Evolutionary conservation across 768 basidiomycete genomes (phyloP), one percentile per base, ranked within the genome.

Genomic region (Mycena latifolia): DNA sequence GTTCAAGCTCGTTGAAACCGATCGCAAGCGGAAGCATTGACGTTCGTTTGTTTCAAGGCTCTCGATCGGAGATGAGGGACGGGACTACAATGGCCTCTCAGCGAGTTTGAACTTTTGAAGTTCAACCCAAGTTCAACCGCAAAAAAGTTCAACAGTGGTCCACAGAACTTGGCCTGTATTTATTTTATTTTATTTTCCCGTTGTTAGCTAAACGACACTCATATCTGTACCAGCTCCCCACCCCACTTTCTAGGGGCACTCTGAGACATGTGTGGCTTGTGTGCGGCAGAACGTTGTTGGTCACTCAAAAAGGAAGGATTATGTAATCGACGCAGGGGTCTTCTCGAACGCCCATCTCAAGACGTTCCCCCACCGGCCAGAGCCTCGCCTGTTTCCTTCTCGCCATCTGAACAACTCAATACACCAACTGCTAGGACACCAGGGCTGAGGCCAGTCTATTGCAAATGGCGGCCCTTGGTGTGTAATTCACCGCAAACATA

Each of bases 381-480:
- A 33, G 52, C 22, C 18, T 37, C 51, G 5, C 20, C 12, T 28
- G 18, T 12, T 12, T 45, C 50, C 59, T 33, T 25, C 59, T 39
- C 57, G 33, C 47, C 47, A 27, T 46, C 22, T 24, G 24, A n/a
- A 20, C 37, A 45, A 4, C 29, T 39, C 43, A 54, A 24, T 12
- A 8, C 31, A 33, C 24, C 33, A 18, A 15, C 28, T 33, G 18
- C 46, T 8, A 17, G 28, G 18, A 18, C n/a, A n/a, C 12, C n/a
- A 20, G 10, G 28, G 45, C 45, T n/a, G 7, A 47, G 45, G 27
- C 53, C 7, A 47, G 53, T 29, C 3, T 27, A 65, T 69, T 65
- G 25, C 54, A 56, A 68, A 66, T 66, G 65, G 59, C 68, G 22
- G 57, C 43, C 27, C 39, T 64, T 45, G 67, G 67, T 35, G 14